phyloP scores from a whole-genome alignment of 352 stramenopile genomes.

The Globisporangium orthogonon region DNA sequence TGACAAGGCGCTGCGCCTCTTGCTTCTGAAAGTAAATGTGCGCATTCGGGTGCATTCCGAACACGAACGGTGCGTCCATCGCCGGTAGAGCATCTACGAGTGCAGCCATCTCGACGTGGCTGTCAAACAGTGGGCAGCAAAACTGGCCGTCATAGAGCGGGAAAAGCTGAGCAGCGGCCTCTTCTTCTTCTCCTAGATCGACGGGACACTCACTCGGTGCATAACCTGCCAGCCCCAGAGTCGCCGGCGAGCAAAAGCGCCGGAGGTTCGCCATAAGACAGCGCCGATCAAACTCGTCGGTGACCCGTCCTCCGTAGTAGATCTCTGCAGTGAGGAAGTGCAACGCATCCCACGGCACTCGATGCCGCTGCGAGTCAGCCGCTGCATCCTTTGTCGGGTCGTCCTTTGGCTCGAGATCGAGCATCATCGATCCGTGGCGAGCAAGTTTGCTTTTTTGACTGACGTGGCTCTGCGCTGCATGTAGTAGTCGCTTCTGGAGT shows the following conservation, averaged over 20 bases:
- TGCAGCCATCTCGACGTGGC: slow-evolving; percentile 25
- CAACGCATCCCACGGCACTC: slow-evolving; percentile 70
- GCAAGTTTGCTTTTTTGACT: slow-evolving; percentile 2
- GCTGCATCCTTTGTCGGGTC: neutral
- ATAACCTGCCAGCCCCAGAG: slow-evolving; percentile 7
- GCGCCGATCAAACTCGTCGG: slow-evolving; percentile 73
- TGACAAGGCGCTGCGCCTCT: slow-evolving; percentile 36
- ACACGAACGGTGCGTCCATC: slow-evolving; percentile 59
- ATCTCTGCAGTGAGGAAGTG: slow-evolving; percentile 77
- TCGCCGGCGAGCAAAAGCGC: slow-evolving; percentile 42
- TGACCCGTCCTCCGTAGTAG: slow-evolving; percentile 78
- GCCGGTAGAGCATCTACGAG: slow-evolving; percentile 45
- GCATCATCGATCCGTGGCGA: neutral
- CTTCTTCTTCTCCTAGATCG: neutral
- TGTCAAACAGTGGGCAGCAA: slow-evolving; percentile 31
- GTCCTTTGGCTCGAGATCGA: slow-evolving; percentile 2
- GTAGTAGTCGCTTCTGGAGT: slow-evolving; percentile 44
- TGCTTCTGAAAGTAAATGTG: slow-evolving; percentile 64
- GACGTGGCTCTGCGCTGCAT: slow-evolving; percentile 3
- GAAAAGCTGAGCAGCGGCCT: slow-evolving; percentile 12
- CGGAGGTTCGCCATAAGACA: slow-evolving; percentile 62
- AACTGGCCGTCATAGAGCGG: slow-evolving; percentile 28
- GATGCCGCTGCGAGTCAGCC: neutral
- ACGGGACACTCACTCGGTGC: neutral
- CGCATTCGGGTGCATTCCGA: slow-evolving; percentile 80